Evolutionary conservation across 202 grass and related monocot genomes (phyloP).

Genomic region (Brachypodium distachyon): DNA sequence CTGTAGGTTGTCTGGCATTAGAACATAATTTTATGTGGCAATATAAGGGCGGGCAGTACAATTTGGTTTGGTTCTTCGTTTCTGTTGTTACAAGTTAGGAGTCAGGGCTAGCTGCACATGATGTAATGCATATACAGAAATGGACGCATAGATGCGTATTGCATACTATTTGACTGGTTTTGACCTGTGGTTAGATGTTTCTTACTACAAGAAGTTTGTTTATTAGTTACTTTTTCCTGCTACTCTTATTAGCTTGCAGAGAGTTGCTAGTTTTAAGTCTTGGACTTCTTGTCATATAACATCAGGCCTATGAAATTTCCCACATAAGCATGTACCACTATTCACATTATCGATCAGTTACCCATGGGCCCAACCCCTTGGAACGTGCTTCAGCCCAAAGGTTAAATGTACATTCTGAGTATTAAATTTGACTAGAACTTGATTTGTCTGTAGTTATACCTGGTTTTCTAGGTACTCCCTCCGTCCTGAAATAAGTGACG

Average conservation of each 20-base stretch:
- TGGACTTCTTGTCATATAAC: neutral
- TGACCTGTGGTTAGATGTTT: too few relatives aligned
- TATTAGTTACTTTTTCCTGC: neutral
- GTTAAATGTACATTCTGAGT: neutral
- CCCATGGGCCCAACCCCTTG: neutral
- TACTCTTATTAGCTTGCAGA: neutral
- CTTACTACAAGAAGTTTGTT: too few relatives aligned
- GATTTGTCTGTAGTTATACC: too few relatives aligned
- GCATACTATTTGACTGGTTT: neutral
- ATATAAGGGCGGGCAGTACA: neutral
- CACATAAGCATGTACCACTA: neutral
- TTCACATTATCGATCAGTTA: neutral
- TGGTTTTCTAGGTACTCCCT: neutral
- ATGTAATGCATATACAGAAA: neutral
- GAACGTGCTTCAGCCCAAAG: neutral
- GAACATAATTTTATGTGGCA: neutral
- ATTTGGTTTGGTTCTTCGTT: constrained; percentile 2
- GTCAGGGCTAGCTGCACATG: neutral
- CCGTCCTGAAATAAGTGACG: too few relatives aligned
- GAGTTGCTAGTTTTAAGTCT: neutral
- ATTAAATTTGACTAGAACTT: too few relatives aligned
- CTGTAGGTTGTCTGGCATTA: neutral
- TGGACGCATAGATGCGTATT: neutral
- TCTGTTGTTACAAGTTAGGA: neutral
- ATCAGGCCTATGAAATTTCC: neutral